These are phyloP conservation scores for Umbelopsis isabellina DNA, from an alignment of 192 early-diverging fungal genomes.

Conservation along the genomic window DNA sequence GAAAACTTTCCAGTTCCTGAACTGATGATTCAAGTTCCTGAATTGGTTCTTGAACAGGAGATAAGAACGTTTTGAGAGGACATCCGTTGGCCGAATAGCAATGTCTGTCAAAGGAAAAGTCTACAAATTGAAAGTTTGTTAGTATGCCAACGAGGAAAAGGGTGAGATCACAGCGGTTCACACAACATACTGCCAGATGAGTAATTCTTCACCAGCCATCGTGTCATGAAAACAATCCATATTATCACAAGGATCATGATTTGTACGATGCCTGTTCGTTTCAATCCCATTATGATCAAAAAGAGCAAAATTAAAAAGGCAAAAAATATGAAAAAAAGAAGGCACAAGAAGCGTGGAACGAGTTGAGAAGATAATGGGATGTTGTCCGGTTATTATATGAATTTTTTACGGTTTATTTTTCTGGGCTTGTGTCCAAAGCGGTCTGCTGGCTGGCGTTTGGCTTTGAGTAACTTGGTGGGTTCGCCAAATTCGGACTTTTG, in stretches of 20 bases:
- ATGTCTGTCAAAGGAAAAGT: background rate
- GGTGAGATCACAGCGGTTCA: background rate
- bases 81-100: background rate
- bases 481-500: conserved; percentile 8
- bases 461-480: background rate
- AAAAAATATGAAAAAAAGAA: too few species aligned
- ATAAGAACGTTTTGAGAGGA: background rate
- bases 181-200: background rate
- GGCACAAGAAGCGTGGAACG: background rate
- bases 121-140: background rate
- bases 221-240: background rate
- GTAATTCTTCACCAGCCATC: conserved; percentile 6
- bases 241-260: conserved; percentile 6
- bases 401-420: background rate
- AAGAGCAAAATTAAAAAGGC: background rate
- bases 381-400: conserved; percentile 7
- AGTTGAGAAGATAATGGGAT: background rate
- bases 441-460: background rate
- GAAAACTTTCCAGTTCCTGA: background rate
- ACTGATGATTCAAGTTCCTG: background rate
- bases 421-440: background rate
- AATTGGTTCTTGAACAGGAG: conserved; percentile 1
- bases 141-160: background rate
- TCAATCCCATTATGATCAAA: conserved; percentile 2
- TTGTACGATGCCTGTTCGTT: conserved; percentile 8